Percentiles rank a stretch among this genome's conserved stretches.
phyloP scores from a whole-genome alignment of 1,284 basidiomycete genomes.

The Tranzscheliella williamsii region DNA sequence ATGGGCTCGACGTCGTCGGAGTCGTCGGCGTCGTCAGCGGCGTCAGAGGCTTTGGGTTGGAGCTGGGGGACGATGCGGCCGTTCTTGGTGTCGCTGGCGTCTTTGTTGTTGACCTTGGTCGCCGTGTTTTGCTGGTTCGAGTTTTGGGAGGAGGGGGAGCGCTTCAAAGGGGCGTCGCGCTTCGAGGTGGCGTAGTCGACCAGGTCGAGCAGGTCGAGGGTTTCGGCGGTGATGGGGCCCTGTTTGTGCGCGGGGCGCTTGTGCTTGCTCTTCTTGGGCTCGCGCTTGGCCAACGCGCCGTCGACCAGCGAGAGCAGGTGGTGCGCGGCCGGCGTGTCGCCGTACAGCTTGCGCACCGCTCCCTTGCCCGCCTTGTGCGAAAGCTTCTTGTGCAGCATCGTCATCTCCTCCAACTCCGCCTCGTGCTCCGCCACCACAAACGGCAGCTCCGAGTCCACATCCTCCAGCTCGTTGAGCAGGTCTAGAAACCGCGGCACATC shows the following conservation, averaged over 20 bases:
- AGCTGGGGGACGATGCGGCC: too few relatives aligned
- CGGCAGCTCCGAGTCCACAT: constrained; percentile 9
- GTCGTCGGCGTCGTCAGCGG: too few relatives aligned
- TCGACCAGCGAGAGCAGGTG: constrained; percentile 13
- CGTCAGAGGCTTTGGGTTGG: too few relatives aligned
- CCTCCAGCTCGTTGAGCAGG: constrained; percentile 23
- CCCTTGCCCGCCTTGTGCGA: constrained; percentile 5
- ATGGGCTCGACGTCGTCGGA: too few relatives aligned
- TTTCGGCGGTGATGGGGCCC: constrained; percentile 4
- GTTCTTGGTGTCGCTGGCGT: too few relatives aligned
- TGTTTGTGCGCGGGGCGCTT: constrained; percentile 27
- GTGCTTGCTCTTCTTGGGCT: constrained; percentile 1
- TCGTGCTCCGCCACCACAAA: constrained; percentile 3
- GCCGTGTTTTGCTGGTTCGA: too few relatives aligned
- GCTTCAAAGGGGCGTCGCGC: too few relatives aligned
- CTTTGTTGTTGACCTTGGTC: too few relatives aligned
- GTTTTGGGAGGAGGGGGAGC: too few relatives aligned
- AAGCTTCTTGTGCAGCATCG: constrained; percentile 14
- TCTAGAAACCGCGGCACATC: constrained; percentile 16
- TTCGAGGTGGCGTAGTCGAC: not conserved
- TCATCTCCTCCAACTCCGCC: constrained; percentile 4
- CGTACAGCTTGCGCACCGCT: constrained; percentile 9
- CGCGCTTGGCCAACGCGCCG: constrained; percentile 3
- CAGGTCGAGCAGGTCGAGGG: too few relatives aligned
- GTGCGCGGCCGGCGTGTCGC: constrained; percentile 4